phyloP scores from a whole-genome alignment of 1,139 yeast species.

The Torulaspora pretoriensis region DNA sequence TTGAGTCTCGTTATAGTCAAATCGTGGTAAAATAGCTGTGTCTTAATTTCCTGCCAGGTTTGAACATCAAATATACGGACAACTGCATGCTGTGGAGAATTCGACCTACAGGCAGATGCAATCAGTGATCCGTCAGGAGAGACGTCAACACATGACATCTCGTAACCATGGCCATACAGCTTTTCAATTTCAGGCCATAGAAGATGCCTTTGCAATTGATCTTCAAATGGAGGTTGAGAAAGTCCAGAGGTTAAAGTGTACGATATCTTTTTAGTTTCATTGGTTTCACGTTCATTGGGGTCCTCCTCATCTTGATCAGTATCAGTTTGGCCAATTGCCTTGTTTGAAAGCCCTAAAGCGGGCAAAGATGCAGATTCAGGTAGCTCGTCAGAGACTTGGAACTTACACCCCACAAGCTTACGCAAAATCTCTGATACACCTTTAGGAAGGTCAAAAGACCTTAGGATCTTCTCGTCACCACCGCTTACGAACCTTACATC shows the following conservation, averaged over 20 bases:
- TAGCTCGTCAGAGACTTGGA: constrained; percentile 30
- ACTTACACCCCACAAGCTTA: constrained; percentile 48
- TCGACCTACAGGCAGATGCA: constrained; percentile 91
- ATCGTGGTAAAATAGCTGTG: constrained; percentile 59
- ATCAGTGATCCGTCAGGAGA: constrained; percentile 61
- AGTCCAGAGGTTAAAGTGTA: constrained; percentile 43
- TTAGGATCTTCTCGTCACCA: constrained; percentile 89
- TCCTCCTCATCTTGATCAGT: constrained; percentile 43
- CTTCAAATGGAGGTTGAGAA: constrained; percentile 72
- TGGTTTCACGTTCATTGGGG: constrained; percentile 40
- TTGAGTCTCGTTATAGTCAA: constrained; percentile 80
- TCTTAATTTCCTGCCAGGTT: constrained; percentile 57
- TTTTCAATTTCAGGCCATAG: constrained; percentile 95
- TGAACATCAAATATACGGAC: constrained; percentile 65
- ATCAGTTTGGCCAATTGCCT: constrained; percentile 58
- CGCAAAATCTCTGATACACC: constrained; percentile 63
- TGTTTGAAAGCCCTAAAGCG: constrained; percentile 89
- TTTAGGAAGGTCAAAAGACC: constrained; percentile 88
- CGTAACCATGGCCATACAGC: constrained; percentile 96
- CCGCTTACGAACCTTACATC: constrained; percentile 76
- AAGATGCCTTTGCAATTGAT: constrained; percentile 84
- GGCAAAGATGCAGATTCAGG: constrained; percentile 85
- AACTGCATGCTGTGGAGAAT: constrained; percentile 78
- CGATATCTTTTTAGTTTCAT: constrained; percentile 41
- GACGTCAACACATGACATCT: constrained; percentile 73